Evolutionary conservation across 352 stramenopile species (phyloP).

Genomic region (Albugo candida): DNA sequence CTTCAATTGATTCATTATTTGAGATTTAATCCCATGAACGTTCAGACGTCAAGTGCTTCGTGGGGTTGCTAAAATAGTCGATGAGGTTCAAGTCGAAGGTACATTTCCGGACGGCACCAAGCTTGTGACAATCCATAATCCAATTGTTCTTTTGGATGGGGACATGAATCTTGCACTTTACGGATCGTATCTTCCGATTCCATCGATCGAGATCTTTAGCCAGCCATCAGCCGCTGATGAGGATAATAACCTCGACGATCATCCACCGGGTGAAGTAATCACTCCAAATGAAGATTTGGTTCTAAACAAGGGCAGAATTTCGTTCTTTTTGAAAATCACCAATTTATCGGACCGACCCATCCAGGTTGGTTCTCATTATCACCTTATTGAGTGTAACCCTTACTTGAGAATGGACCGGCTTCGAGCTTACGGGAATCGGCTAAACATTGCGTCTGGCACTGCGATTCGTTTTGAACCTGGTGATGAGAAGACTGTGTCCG

Average conservation of each 20-base stretch:
- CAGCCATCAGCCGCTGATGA: conserved; percentile 4
- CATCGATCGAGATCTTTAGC: conserved; percentile 43
- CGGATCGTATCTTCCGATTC: conserved; percentile 86
- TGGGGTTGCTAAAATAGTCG: conserved; percentile 78
- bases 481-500: conserved; percentile 88
- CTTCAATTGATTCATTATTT: background rate
- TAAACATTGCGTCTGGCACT: conserved; percentile 88
- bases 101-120: conserved; percentile 97
- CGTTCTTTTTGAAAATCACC: conserved; percentile 81
- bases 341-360: conserved; percentile 92
- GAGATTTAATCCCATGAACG: background rate
- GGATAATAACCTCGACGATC: conserved; percentile 2
- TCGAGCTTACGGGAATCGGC: conserved; percentile 77
- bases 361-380: conserved; percentile 88
- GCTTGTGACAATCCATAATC: conserved; percentile 89
- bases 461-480: conserved; percentile 92
- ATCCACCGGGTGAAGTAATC: conserved; percentile 33
- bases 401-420: conserved; percentile 89
- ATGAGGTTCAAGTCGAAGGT: conserved; percentile 92
- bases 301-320: conserved; percentile 60
- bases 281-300: conserved; percentile 39
- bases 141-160: conserved; percentile 78
- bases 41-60: conserved; percentile 79
- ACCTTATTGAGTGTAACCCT: conserved; percentile 92
- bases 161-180: conserved; percentile 85